Evolutionary conservation across 208 protist species (phyloP).

Genomic region (Trypanosoma mega): DNA sequence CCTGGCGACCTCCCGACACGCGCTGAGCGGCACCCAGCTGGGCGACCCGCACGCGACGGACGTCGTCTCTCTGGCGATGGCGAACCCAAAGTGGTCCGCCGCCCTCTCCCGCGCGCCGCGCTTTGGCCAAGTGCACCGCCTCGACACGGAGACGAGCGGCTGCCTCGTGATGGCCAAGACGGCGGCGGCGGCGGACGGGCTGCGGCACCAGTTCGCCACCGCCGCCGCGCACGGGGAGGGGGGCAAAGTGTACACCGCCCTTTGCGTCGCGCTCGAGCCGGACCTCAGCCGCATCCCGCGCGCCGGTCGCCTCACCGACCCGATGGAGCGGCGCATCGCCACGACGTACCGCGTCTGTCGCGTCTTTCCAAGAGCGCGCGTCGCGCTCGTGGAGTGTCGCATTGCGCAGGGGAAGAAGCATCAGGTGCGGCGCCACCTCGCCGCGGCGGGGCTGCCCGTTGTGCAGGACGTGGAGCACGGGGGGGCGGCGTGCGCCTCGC

Average conservation of each 20-base stretch:
- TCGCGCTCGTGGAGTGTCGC: conserved; percentile 73
- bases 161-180: conserved; percentile 73
- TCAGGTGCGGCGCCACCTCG: conserved; percentile 82
- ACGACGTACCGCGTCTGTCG: conserved; percentile 61
- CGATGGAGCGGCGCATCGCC: conserved; percentile 44
- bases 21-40: conserved; percentile 59
- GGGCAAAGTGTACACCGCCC: conserved; percentile 68
- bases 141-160: conserved; percentile 78
- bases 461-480: conserved; percentile 82
- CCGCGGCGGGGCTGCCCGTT: conserved; percentile 65
- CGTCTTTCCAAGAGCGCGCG: conserved; percentile 43
- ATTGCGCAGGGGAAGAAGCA: conserved; percentile 88
- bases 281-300: conserved; percentile 47
- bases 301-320: conserved; percentile 44
- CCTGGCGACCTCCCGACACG: conserved; percentile 71
- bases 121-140: conserved; percentile 79
- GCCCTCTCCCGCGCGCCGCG: conserved; percentile 35
- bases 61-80: conserved; percentile 46
- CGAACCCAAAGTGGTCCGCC: neutral
- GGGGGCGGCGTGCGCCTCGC: conserved; percentile 56
- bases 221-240: conserved; percentile 55
- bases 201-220: conserved; percentile 83
- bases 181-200: conserved; percentile 39
- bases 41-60: conserved; percentile 26
- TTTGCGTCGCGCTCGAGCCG: conserved; percentile 75